Conservation (phyloP, 768 basidiomycete genomes). For the Trametes sanguinea region DNA sequence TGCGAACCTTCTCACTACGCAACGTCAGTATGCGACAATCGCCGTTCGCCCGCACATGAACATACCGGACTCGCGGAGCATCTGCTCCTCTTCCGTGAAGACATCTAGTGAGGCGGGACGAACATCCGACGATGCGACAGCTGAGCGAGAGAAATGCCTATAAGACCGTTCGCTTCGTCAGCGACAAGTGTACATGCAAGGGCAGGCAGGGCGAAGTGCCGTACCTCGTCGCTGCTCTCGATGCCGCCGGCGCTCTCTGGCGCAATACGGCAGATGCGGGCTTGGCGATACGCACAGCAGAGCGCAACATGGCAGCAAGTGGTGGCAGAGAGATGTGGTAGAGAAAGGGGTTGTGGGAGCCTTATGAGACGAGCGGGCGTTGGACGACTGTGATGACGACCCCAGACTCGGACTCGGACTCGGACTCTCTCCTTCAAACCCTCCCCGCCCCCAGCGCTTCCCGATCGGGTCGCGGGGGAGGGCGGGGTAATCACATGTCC, state of each 20-base stretch:
- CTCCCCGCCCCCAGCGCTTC: not conserved
- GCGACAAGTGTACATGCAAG: not conserved
- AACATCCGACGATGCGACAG: constrained; percentile 10
- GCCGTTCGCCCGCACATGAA: constrained; percentile 1
- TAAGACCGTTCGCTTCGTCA: not conserved
- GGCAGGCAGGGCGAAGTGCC: not conserved
- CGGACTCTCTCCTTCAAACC: not conserved
- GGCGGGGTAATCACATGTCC: constrained; percentile 23
- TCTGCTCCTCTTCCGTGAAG: constrained; percentile 93
- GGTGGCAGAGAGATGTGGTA: not conserved
- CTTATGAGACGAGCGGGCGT: not conserved
- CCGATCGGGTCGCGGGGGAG: not conserved
- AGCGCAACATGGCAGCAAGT: constrained; percentile 11
- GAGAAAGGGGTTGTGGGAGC: not conserved
- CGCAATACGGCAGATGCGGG: constrained; percentile 3
- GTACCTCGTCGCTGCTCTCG: constrained; percentile 14
- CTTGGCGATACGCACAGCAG: constrained; percentile 8
- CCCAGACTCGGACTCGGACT: not conserved
- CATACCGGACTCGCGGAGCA: constrained; percentile 89
- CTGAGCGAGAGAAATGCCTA: constrained; percentile 17
- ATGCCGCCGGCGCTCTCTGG: not conserved
- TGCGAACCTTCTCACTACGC: constrained; percentile 63
- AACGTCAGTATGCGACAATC: not conserved
- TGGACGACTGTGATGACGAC: not conserved
- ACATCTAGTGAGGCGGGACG: constrained; percentile 63